Percentiles rank a stretch among this genome's conserved stretches.
Evolutionary conservation across 345 rosid genomes (phyloP).

Genomic region (Clausena lansium): DNA sequence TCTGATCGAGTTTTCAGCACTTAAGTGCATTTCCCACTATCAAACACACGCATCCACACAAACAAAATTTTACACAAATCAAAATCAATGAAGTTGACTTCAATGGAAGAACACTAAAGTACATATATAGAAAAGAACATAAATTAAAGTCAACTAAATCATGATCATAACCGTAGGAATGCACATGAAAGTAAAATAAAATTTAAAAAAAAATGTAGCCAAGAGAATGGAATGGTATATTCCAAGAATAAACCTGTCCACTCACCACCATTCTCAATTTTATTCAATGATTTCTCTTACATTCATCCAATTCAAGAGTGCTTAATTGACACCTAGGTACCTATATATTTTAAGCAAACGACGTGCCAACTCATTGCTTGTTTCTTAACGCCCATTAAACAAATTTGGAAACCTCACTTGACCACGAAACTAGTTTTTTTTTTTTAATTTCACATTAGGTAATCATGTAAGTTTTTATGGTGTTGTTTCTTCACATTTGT

Average conservation of each 20-base stretch:
- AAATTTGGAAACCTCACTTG: neutral
- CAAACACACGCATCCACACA: too few species aligned
- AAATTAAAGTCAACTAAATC: neutral
- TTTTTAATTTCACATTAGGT: neutral
- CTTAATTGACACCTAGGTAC: neutral
- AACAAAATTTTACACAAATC: neutral
- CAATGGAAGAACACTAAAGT: neutral
- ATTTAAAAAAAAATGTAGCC: neutral
- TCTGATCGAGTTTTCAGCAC: neutral
- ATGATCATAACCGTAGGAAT: conserved; percentile 9
- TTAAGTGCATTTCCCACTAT: conserved; percentile 5
- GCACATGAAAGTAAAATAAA: neutral
- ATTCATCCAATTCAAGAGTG: neutral
- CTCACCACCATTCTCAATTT: neutral
- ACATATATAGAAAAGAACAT: neutral
- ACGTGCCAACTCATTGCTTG: neutral
- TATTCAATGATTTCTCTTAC: neutral
- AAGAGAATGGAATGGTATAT: conserved; percentile 12
- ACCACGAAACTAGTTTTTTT: too few species aligned
- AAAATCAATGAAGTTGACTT: conserved; percentile 6
- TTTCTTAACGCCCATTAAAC: neutral
- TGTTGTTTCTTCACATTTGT: neutral
- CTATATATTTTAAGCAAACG: neutral
- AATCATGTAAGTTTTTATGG: neutral
- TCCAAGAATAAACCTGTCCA: conserved; percentile 29